These are phyloP conservation scores for Obba rivulosa DNA, from an alignment of 768 basidiomycete species.

Conservation along the genomic window DNA sequence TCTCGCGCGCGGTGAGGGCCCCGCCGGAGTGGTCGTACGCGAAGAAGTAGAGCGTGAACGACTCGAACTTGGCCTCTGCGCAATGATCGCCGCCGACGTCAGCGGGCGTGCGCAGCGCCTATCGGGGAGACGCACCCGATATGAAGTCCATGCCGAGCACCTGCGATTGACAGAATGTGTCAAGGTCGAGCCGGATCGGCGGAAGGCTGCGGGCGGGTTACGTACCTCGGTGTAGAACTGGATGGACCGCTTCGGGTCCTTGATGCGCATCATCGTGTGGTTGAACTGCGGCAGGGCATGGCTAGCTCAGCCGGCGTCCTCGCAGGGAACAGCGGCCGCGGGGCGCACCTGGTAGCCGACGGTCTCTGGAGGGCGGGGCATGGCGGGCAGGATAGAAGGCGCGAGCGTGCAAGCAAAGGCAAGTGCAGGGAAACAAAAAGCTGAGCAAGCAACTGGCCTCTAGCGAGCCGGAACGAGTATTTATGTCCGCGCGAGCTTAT, in stretches of 20 bases:
- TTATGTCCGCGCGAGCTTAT: too few species aligned
- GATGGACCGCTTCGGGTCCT: slow-evolving; percentile 76
- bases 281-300: slow-evolving; percentile 47
- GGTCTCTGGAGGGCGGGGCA: slow-evolving; percentile 1
- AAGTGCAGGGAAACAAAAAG: too few species aligned
- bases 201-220: not conserved
- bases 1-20: slow-evolving; percentile 47
- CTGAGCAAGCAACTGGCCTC: too few species aligned
- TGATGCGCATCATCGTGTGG: slow-evolving; percentile 84
- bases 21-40: slow-evolving; percentile 64
- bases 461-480: too few species aligned
- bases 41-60: slow-evolving; percentile 83
- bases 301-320: not conserved
- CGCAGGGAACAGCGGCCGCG: not conserved
- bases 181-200: not conserved
- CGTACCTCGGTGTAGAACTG: slow-evolving; percentile 74
- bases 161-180: slow-evolving; percentile 22
- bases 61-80: slow-evolving; percentile 45
- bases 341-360: slow-evolving; percentile 4
- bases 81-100: too few species aligned
- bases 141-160: slow-evolving; percentile 75
- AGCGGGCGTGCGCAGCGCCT: not conserved
- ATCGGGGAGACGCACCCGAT: slow-evolving; percentile 35
- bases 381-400: not conserved
- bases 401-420: too few species aligned